Percentiles rank a stretch among this genome's conserved stretches.
Conservation (phyloP, 352 stramenopile genomes). For the Globisporangium carolinianum region DNA sequence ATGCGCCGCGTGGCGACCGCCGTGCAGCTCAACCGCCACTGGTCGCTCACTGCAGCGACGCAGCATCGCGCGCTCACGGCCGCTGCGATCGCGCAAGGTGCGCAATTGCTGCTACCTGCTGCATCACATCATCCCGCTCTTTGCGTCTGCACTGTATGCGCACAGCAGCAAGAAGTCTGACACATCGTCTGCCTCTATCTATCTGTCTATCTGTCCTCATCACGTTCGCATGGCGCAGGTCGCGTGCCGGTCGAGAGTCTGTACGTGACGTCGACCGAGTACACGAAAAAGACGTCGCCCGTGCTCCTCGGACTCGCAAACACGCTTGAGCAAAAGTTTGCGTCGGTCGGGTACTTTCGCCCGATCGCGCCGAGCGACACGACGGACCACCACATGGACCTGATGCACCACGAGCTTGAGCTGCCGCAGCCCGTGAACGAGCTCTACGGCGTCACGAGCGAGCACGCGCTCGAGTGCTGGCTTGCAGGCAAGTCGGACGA, state of each 20-base stretch:
- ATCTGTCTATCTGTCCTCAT: neutral
- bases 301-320: slow-evolving; percentile 61
- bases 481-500: slow-evolving; percentile 58
- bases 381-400: slow-evolving; percentile 61
- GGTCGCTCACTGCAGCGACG: neutral
- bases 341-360: slow-evolving; percentile 69
- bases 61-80: slow-evolving; percentile 24
- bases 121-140: no score
- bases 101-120: no score
- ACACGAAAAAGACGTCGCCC: slow-evolving; percentile 53
- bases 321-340: slow-evolving; percentile 70
- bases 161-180: neutral
- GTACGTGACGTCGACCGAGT: slow-evolving; percentile 65
- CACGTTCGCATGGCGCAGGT: neutral
- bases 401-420: slow-evolving; percentile 58
- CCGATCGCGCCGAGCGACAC: slow-evolving; percentile 44
- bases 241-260: slow-evolving; percentile 47
- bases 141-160: neutral
- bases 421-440: slow-evolving; percentile 31
- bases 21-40: slow-evolving; percentile 6
- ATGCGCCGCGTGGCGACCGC: slow-evolving; percentile 13
- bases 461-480: slow-evolving; percentile 41
- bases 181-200: neutral
- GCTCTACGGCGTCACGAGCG: slow-evolving; percentile 57
- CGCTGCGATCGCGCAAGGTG: slow-evolving; percentile 24